Base-by-base conservation (phyloP, 768 basidiomycete genomes). In the Exidia glandulosa region DNA sequence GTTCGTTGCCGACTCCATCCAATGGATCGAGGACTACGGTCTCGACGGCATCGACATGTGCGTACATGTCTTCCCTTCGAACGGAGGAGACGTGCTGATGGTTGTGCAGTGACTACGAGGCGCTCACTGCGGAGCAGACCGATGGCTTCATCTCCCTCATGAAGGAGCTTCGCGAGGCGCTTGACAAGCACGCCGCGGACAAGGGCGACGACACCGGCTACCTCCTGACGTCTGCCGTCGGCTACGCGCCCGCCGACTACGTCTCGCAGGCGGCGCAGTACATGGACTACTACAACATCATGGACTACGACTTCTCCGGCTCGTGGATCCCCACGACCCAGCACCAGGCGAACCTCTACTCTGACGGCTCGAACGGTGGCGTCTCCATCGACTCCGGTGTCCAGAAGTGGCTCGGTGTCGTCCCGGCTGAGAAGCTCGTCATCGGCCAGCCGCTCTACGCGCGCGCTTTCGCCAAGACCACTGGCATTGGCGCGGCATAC, bases 361-460 rank as follows among this genome's bases (percentile, higher is more conserved):
- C 50, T 60, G 52, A 63, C 3, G 65, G 63, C 16, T 58, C 60
- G 23, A 65, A 68, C 19, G 32, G 61, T 10, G 65, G 61, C 0
- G 60, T 64, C 1, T 70, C 69, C 10, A 68, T 71, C 56, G 72
- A 74, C 62, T 62, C 57, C 9, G 69, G 72, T 3, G 67, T 74
- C 3, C 54, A 60, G 23, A 69, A 61, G 56, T 75, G 72, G 57
- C 62, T 60, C 2, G 56, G 55, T 5, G 63, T 63, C 12, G 73
- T 72, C 3, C 66, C 74, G 1, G 63, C 68, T 0, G 63, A 63
- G 61, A 72, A 73, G 63, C 61, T 75, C 27, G 71, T 72, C 37
- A 61, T 75, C 12, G 73, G 73, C 70, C 34, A 58, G 68, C 74
- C 74, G 10, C 58, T 71, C 1, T 75, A 74, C 63, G 74, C 73